A percentile compares a stretch with the other conserved stretches of the same genome.
phyloP scores from a whole-genome alignment of 306 rosid genomes.

The Acacia crassicarpa region DNA sequence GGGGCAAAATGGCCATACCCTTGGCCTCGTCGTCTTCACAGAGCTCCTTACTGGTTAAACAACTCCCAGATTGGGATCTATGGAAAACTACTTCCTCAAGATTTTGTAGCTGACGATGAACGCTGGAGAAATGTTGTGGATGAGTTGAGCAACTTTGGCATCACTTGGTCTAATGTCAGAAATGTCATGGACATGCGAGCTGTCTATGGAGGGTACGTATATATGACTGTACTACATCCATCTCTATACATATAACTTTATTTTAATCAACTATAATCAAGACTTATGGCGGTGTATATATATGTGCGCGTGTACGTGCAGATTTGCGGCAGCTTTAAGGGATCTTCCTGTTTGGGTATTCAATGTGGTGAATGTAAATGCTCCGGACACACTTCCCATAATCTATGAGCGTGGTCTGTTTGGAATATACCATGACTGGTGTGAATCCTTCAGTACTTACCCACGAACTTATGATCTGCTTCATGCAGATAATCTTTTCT shows the following conservation, averaged over 20 bases:
- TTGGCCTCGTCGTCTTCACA: constrained; percentile 68
- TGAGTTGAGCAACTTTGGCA: constrained; percentile 56
- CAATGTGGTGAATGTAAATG: constrained; percentile 75
- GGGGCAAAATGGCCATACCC: constrained; percentile 67
- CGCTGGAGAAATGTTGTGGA: constrained; percentile 71
- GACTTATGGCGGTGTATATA: too few species aligned
- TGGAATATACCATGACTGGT: constrained; percentile 91
- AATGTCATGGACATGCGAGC: constrained; percentile 91
- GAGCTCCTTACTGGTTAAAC: constrained; percentile 72
- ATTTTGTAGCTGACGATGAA: constrained; percentile 58
- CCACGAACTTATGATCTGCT: constrained; percentile 82
- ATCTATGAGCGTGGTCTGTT: constrained; percentile 81
- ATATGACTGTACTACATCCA: background rate
- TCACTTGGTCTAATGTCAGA: constrained; percentile 69
- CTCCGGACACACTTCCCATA: constrained; percentile 78
- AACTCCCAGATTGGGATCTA: constrained; percentile 62
- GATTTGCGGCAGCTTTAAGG: constrained; percentile 77
- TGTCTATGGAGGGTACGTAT: constrained; percentile 69
- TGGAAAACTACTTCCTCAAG: constrained; percentile 70
- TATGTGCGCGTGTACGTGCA: constrained; percentile 35
- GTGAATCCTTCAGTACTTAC: constrained; percentile 86
- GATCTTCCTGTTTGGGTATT: constrained; percentile 73
- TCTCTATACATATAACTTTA: background rate
- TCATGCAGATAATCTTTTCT: constrained; percentile 83
- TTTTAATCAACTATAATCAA: background rate